A percentile compares a stretch with the other conserved stretches of the same genome.
phyloP scores from a whole-genome alignment of 2,329 filamentous ascomycete species.

The Diplodia sapinea region DNA sequence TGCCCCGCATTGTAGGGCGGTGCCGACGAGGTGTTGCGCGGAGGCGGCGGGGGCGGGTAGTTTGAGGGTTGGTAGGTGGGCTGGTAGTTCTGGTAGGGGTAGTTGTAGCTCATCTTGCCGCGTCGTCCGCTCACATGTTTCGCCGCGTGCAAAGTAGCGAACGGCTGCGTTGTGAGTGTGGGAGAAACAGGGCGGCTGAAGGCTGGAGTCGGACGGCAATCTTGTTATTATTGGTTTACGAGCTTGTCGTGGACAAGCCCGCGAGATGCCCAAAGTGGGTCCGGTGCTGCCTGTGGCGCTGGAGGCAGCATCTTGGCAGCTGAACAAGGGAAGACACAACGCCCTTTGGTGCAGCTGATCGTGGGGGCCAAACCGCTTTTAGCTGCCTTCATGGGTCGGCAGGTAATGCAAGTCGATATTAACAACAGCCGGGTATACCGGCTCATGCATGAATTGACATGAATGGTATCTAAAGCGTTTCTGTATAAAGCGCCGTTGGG shows the following conservation, averaged over 20 bases:
- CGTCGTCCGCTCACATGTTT: not conserved
- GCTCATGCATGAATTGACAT: not conserved
- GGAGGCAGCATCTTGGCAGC: constrained; percentile 10
- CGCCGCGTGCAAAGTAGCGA: not conserved
- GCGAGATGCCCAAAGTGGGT: not conserved
- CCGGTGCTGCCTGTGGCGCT: constrained; percentile 16
- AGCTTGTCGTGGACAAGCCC: constrained; percentile 3
- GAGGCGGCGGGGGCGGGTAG: constrained; percentile 9
- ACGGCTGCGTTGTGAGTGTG: too few species aligned
- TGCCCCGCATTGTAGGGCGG: not conserved
- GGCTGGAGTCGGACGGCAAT: not conserved
- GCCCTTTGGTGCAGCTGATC: too few species aligned
- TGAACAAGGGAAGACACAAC: not conserved
- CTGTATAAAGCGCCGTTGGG: too few species aligned
- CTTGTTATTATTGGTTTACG: constrained; percentile 19
- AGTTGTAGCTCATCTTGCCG: constrained; percentile 8
- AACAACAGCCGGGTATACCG: too few species aligned
- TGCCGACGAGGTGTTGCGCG: not conserved
- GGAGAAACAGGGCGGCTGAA: not conserved
- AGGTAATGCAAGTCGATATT: too few species aligned
- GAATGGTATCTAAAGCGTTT: not conserved
- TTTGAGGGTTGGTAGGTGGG: not conserved
- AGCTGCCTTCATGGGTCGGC: too few species aligned
- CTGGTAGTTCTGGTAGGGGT: constrained; percentile 3
- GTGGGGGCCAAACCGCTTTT: constrained; percentile 6